phyloP scores from a whole-genome alignment of 495 filamentous ascomycete species.

The Glutinoglossum americanum region DNA sequence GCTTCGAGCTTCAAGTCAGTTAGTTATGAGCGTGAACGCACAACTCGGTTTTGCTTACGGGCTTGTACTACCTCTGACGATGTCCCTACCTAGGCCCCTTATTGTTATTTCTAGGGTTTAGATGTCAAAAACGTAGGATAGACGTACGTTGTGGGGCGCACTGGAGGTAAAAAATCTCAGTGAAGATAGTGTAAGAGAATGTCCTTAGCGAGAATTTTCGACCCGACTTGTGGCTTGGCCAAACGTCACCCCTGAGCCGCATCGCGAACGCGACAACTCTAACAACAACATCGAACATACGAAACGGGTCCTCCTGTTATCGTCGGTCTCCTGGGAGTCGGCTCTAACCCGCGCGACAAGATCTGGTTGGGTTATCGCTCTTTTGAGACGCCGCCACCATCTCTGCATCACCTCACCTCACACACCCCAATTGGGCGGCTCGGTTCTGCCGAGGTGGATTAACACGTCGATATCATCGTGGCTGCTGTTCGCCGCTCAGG shows the following conservation, averaged over 20 bases:
- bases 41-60: not conserved
- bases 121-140: not conserved
- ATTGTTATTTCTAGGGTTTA: not conserved
- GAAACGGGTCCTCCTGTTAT: not conserved
- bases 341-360: not conserved
- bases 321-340: not conserved
- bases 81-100: not conserved
- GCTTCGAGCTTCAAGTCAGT: too few relatives aligned
- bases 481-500: not conserved
- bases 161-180: not conserved
- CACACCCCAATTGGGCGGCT: not conserved
- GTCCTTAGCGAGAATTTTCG: not conserved
- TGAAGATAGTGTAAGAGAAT: not conserved
- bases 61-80: not conserved
- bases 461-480: not conserved
- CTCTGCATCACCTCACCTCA: not conserved
- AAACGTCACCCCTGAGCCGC: constrained; percentile 1
- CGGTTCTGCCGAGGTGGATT: not conserved
- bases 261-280: constrained; percentile 1
- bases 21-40: too few relatives aligned
- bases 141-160: not conserved
- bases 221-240: not conserved
- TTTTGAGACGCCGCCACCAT: not conserved
- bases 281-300: not conserved
- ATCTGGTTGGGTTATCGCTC: not conserved